Evolutionary conservation across 2,329 filamentous ascomycete genomes (phyloP).

Genomic region (Aureobasidium leucospermi): DNA sequence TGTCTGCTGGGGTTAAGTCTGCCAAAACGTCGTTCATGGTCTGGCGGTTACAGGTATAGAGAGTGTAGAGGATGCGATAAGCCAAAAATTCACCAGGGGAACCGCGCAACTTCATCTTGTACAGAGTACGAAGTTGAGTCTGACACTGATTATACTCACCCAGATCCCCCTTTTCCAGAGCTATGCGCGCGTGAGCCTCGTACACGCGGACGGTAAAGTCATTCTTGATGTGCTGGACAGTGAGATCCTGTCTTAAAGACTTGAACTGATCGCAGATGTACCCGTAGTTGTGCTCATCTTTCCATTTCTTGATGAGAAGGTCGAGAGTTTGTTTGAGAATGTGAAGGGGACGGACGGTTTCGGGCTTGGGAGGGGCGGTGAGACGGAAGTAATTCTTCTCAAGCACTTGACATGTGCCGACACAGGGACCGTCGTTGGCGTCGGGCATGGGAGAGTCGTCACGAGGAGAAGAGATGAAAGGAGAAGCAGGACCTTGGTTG

Average conservation of each 20-base stretch:
- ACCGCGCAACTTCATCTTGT: conserved; percentile 78
- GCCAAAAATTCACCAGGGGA: conserved; percentile 95
- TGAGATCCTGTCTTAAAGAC: conserved; percentile 93
- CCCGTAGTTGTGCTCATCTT: conserved; percentile 82
- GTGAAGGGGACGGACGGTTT: conserved; percentile 75
- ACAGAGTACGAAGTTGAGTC: conserved; percentile 89
- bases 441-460: conserved; percentile 43
- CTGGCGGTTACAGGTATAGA: conserved; percentile 96
- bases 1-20: conserved; percentile 98
- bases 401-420: conserved; percentile 74
- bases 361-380: conserved; percentile 80
- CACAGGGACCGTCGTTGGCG: conserved; percentile 57
- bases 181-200: conserved; percentile 95
- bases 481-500: conserved; percentile 47
- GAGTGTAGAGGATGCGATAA: conserved; percentile 99
- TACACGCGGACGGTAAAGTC: conserved; percentile 95
- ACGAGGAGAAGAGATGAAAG: conserved; percentile 28
- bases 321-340: conserved; percentile 80
- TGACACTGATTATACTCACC: conserved; percentile 99
- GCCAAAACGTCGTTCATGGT: conserved; percentile 97
- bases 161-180: conserved; percentile 94
- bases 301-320: conserved; percentile 90
- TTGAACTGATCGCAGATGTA: conserved; percentile 99
- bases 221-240: conserved; percentile 93
- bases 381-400: conserved; percentile 95